Evolutionary conservation across 257 asterid species (phyloP), one percentile per base, ranked within the genome.

Genomic region (Solanum neorickii): DNA sequence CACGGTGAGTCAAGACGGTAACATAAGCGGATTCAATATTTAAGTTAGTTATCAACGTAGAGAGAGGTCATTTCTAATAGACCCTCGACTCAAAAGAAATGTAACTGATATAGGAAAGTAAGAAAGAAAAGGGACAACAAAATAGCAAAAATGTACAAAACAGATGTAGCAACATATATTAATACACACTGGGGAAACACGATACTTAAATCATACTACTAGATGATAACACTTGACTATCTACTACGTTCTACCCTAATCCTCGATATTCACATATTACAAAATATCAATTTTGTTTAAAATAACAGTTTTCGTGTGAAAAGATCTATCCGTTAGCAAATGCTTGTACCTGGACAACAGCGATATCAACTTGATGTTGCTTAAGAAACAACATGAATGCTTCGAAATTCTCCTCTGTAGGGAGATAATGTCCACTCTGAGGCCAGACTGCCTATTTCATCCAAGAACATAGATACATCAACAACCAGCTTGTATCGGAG

Each of bases 371-470:
- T 2, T 91, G 85, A 73, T 92, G 92, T 65, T 92, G 87, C 92
- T 86, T 15, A 70, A 96, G 98, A 90, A 92, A 96, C 0, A 89
- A 87, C 95, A 95, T 92, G 77, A 96, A 92, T 88, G 92, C 98
- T 91, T 94, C 93, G 15, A 95, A 94, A 88, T 95, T 95, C 90
- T 96, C 99, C 91, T 95, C 95, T 2, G 98, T 96, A 15, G 99
- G 99, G 90, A 94, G 98, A 82, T 96, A 96, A 90, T 96, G 98
- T 14, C 99, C 99, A 74, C 99, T 96, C 93, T 96, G 95, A 89
- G 99, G 98, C 98, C 98, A 96, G 69, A 96, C 95, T 5, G 98
- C 98, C 99, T 95, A 70, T 74, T 75, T 52, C 87, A 65, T 8
- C 21, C 68, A 66, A n/a, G 23, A 56, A 35, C 35, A 46, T 49